Evolutionary conservation across 441 rosid genomes (phyloP), one percentile per base, ranked within the genome.

Genomic region (Arabidopsis lyrata): DNA sequence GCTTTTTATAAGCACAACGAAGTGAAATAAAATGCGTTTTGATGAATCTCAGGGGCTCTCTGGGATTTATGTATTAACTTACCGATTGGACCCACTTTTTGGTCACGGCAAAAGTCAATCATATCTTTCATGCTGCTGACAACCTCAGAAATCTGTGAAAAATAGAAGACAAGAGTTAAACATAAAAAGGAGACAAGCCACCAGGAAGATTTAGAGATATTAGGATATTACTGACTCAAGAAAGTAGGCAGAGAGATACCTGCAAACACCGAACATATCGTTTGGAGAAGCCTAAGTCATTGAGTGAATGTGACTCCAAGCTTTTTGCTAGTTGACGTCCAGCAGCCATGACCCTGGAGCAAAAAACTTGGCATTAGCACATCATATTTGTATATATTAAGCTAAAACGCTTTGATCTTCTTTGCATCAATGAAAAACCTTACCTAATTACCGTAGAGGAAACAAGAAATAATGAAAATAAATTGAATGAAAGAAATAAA

Each of bases 101-200:
- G 81, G 73, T 96, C 96, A 57, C 78, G 86, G 69, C 95, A 96
- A 85, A 93, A 86, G 81, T 85, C 92, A 63, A 96, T 85, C 79
- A 96, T 82, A 83, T 96, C 99, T 87, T 93, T 96, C 99, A 96
- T 96, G 90, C 98, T 90, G 80, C 82, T 90, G 76, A 96, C 98
- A 81, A 96, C 99, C 91, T 96, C 99, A 32, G 99, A 90, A 47
- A 96, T 96, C 98, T 96, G 81, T 64, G 18, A 5, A 2, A 5
- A 52, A 27, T 13, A 29, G 11, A 58, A 32, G 13, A 47, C 20
- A 70, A 32, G n/a, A 72, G 38, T 39, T 50, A 27, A 61, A 66
- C 13, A 68, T 18, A 42, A 42, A 35, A n/a, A 61, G 63, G 42
- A 41, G 61, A 65, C 16, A 52, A 56, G 22, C 75, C 41, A 76